Conservation (phyloP, 2,329 filamentous ascomycete species). For the Didymella keratinophila region DNA sequence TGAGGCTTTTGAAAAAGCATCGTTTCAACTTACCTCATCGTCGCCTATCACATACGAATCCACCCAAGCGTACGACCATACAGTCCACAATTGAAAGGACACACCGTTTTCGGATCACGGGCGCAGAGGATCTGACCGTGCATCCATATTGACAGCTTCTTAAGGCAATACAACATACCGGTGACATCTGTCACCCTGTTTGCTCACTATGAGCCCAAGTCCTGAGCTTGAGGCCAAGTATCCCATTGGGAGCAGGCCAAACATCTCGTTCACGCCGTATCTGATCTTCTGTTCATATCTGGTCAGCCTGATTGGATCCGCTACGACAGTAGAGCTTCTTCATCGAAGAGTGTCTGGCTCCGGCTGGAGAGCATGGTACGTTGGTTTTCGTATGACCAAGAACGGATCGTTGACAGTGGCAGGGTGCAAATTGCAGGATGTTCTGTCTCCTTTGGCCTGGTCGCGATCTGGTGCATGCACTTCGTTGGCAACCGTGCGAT, state of each 20-base stretch:
- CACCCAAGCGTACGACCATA: conserved; percentile 1
- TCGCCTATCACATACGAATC: background rate
- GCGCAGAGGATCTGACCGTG: conserved; percentile 5
- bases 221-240: conserved; percentile 37
- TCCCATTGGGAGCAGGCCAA: conserved; percentile 45
- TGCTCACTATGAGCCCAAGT: conserved; percentile 19
- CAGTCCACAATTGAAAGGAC: background rate
- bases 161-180: background rate
- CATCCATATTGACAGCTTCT: background rate
- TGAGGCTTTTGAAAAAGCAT: conserved; percentile 15
- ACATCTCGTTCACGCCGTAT: conserved; percentile 51
- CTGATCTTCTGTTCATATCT: conserved; percentile 66
- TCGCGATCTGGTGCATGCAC: conserved; percentile 69
- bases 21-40: conserved; percentile 4
- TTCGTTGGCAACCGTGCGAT: conserved; percentile 85
- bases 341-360: conserved; percentile 73
- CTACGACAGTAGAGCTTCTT: conserved; percentile 82
- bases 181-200: background rate
- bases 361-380: conserved; percentile 44
- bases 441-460: conserved; percentile 56
- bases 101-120: background rate
- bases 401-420: conserved; percentile 10
- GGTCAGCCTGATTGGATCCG: conserved; percentile 76
- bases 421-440: conserved; percentile 55
- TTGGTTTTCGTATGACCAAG: conserved; percentile 37